Base-by-base conservation (phyloP, 1,284 basidiomycete species). In the Acaromyces ingoldii region DNA sequence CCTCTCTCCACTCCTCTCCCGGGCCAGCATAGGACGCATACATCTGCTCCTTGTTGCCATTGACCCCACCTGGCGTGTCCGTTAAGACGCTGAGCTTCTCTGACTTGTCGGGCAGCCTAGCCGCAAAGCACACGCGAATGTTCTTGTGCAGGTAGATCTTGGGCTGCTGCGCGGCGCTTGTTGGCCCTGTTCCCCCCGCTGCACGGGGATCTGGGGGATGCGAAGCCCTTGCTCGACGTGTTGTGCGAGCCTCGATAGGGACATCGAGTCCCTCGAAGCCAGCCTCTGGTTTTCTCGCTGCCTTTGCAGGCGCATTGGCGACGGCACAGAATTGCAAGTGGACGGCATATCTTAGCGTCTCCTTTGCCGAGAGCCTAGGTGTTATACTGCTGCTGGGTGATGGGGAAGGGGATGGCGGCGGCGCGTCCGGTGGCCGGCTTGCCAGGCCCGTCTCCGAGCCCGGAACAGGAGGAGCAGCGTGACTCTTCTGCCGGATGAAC, bases 321-420 rank as follows among this genome's bases (percentile, higher is more conserved):
- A 56, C 57, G 25, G 51, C 55, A 48, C 62, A 62, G 51, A 70
- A 70, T 17, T 70, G 67, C 21, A 70, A 44, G 49, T 70, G 67
- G 28, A 70, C 58, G n/a, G 67, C 67, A 48, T 66, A 70, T 3
- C 61, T 43, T n/a, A 70, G 54, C 36, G 63, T 55, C 22, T 70
- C 67, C 6, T 33, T 22, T 30, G 28, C 15, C 24, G 15, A 11
- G n/a, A n/a, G n/a, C n/a, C n/a, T n/a, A n/a, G n/a, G n/a, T n/a
- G n/a, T n/a, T n/a, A n/a, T n/a, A n/a, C n/a, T n/a, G 31, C 29
- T 53, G 19, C n/a, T 11, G 13, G n/a, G 11, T 19, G 13, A 31
- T 11, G 26, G 26, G 37, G 47, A 38, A 6, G 31, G 37, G 9
- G 17, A 13, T 9, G 5, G 13, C 6, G 28, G 39, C 6, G 11